phyloP scores from a whole-genome alignment of 371 early-diverging fungal species.

The Funneliformis caledonium region DNA sequence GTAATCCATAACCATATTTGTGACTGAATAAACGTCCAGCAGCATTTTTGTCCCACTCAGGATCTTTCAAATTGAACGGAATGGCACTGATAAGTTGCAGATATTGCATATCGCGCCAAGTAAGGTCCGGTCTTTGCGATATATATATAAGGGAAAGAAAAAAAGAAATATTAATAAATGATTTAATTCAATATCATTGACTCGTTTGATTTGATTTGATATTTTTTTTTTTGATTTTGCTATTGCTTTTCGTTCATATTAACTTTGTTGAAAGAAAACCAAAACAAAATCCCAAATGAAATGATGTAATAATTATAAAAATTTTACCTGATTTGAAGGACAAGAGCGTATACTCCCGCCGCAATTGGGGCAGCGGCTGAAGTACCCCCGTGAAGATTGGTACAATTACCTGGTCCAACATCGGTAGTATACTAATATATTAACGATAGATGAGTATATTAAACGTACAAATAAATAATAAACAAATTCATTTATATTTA shows the following conservation, averaged over 20 bases:
- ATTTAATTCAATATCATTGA: too few relatives aligned
- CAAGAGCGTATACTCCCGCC: slow-evolving; percentile 92
- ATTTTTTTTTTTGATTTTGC: too few relatives aligned
- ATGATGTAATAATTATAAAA: not conserved
- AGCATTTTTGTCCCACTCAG: slow-evolving; percentile 66
- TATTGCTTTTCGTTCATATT: too few relatives aligned
- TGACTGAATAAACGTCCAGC: slow-evolving; percentile 78
- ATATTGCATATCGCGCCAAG: slow-evolving; percentile 93
- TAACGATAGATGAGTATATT: not conserved
- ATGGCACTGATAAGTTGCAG: slow-evolving; percentile 80
- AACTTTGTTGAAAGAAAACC: not conserved
- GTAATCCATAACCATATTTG: slow-evolving; percentile 91
- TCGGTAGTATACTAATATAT: slow-evolving; percentile 83
- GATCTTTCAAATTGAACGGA: slow-evolving; percentile 67
- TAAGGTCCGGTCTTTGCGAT: slow-evolving; percentile 75
- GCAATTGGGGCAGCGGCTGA: slow-evolving; percentile 97
- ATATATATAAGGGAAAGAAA: not conserved
- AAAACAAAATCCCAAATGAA: not conserved
- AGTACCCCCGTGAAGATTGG: slow-evolving; percentile 88
- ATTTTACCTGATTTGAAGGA: slow-evolving; percentile 62
- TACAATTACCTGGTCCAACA: slow-evolving; percentile 71
- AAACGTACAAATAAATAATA: not conserved
- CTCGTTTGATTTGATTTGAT: too few relatives aligned
- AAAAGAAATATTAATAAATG: not conserved
- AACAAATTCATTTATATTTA: not conserved